Base-by-base conservation (phyloP, 129 eudicot genomes). In the Artemisia argyi region DNA sequence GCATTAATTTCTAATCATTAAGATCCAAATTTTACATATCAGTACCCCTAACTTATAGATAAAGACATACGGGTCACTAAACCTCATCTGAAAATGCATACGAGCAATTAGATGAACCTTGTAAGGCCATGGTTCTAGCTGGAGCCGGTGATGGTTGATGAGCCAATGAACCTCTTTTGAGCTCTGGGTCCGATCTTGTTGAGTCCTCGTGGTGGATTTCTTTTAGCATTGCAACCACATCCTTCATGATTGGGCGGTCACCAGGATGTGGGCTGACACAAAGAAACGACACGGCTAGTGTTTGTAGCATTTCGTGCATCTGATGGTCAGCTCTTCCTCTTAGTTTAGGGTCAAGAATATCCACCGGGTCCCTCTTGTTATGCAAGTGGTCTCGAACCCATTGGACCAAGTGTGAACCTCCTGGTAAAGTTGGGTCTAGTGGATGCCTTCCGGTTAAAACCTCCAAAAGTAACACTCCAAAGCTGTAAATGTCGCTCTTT, bases 381-480 rank as follows among this genome's bases (percentile, higher is more conserved):
- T 88, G 89, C 76, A 95, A 68, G 67, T 95, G 91, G 73, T 85
- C 95, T 2, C 96, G 83, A 42, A 88, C 96, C 97, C 97, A 95
- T 71, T 91, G 97, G 8, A 91, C 99, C 83, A 95, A 80, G 78
- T 86, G 91, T 54, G 90, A 81, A 11, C 96, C 97, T 11, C 96
- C 96, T 11, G 99, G 97, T 78, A 95, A 69, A 20, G 91, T 83
- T 48, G 99, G 99, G 85, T 95, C 99, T 46, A 95, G 81, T 20
- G 99, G 99, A 80, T 95, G 99, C 84, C 88, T 88, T 65, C 99
- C 99, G 48, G 99, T 95, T 73, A 95, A 75, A 11, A 95, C 97
- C 74, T 95, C 99, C 60, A 95, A 58, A 0, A 95, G 87, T 35
- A 95, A 86, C 83, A 91, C 96, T 1, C 99, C 99, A 47, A 69